Base-by-base conservation (phyloP, 2,329 filamentous ascomycete species). In the Paecilomyces fulvus region DNA sequence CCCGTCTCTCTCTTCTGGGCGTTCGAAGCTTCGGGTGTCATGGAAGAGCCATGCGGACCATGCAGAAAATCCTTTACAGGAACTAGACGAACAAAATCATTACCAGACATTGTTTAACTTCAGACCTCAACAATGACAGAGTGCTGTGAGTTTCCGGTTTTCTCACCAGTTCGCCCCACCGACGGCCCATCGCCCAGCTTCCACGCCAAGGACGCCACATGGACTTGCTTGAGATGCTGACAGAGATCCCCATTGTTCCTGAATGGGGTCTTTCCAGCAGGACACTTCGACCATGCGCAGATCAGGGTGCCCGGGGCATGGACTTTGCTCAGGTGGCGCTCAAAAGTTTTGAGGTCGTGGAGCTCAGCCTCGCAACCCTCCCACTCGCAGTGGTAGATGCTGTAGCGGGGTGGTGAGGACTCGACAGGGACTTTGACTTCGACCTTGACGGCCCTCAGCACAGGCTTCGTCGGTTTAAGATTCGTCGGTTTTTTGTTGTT, bases 301-400 rank as follows among this genome's bases (percentile, higher is more conserved):
- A 61, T 64, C 49, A 69, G 64, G 14, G 64, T 59, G 53, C 66
- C 58, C 1, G 70, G 66, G 2, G 72, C 61, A 56, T 87, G 84
- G 3, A 80, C 67, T 62, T 83, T 85, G 53, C 75, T 65, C 5
- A 85, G 68, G 65, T 88, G 85, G 56, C 80, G 81, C 59, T 79
- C 78, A 5, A 87, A 70, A 0, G 80, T 82, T 8, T 80, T 77
- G 12, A 86, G 67, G 61, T 86, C 87, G 67, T 87, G 84, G 4
- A 87, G 70, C 60, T 84, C 77, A 0, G 80, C 78, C 3, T 69
- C 67, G 65, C 85, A 88, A 1, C 71, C 68, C 53, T 77, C 69
- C 84, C 84, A 87, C 48, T 73, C 67, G 67, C 85, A 88, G 55
- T 75, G 74, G 65, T 78, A 87, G 5, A 81, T 75, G 51, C 60